A percentile compares a stretch with the other conserved stretches of the same genome.
phyloP scores from a whole-genome alignment of 768 basidiomycete genomes.

The Sporobolomyces phaffii region DNA sequence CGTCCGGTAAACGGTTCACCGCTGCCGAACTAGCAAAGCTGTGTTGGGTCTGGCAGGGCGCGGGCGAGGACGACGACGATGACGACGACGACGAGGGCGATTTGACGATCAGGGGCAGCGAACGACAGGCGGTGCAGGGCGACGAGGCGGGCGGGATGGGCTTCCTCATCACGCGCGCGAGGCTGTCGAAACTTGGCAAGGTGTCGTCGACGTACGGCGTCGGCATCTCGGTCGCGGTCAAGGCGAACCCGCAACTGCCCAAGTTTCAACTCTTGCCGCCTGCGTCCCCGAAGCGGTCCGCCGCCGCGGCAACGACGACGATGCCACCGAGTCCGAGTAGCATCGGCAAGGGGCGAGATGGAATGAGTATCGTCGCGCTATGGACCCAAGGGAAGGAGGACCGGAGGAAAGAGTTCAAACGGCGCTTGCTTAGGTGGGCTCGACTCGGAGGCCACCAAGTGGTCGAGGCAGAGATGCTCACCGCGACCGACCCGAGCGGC shows the following conservation, averaged over 20 bases:
- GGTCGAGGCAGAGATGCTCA: slow-evolving; percentile 4
- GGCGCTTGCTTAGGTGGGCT: slow-evolving; percentile 26
- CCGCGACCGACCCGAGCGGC: neutral
- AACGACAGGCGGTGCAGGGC: neutral
- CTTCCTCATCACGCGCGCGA: slow-evolving; percentile 35
- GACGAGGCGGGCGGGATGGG: slow-evolving; percentile 36
- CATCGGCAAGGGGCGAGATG: slow-evolving; percentile 36
- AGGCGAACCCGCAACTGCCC: slow-evolving; percentile 38
- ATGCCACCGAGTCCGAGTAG: slow-evolving; percentile 36
- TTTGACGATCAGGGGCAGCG: no score
- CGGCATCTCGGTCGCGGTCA: slow-evolving; percentile 37
- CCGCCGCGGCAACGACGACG: neutral
- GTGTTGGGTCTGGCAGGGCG: slow-evolving; percentile 41
- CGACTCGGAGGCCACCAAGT: slow-evolving; percentile 9
- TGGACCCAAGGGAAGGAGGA: slow-evolving; percentile 39
- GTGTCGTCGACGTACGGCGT: slow-evolving; percentile 38
- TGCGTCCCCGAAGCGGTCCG: slow-evolving; percentile 4
- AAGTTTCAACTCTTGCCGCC: slow-evolving; percentile 34
- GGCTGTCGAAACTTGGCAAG: slow-evolving; percentile 18
- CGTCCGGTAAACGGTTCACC: slow-evolving; percentile 30
- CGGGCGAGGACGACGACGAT: neutral
- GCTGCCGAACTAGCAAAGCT: slow-evolving; percentile 36
- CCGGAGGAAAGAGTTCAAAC: slow-evolving; percentile 31
- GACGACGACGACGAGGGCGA: slow-evolving; percentile 18
- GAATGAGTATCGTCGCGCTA: slow-evolving; percentile 40